A percentile compares a stretch with the other conserved stretches of the same genome.
phyloP scores from a whole-genome alignment of 2,329 filamentous ascomycete species.

The Paracoccidioides lutzii region DNA sequence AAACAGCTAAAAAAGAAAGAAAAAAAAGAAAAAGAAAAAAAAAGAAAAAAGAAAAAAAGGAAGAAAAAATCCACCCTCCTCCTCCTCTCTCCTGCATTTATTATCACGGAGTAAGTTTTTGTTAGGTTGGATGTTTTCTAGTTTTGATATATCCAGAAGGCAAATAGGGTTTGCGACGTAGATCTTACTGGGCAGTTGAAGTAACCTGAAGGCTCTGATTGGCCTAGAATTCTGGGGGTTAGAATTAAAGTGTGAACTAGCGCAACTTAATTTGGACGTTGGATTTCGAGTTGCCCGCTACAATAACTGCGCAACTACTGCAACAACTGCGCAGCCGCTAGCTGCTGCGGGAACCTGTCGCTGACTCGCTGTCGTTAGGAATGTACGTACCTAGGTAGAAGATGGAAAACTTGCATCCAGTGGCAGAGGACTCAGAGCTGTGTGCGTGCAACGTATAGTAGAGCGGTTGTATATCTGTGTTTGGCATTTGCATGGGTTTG shows the following conservation, averaged over 20 bases:
- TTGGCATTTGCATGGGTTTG: constrained; percentile 1
- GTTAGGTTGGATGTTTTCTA: not conserved
- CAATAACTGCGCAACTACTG: too few species aligned
- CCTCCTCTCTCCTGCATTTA: too few species aligned
- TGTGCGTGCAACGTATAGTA: not conserved
- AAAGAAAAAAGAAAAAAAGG: not conserved
- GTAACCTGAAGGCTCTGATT: not conserved
- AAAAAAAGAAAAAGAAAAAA: not conserved
- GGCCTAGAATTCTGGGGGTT: not conserved
- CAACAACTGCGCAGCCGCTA: too few species aligned
- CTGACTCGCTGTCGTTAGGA: not conserved
- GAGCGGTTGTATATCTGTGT: not conserved
- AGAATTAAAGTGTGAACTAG: not conserved
- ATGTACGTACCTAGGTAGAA: too few species aligned
- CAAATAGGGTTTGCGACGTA: not conserved
- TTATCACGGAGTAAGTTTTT: not conserved
- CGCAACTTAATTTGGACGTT: constrained; percentile 4
- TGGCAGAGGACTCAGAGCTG: not conserved
- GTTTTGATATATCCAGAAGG: not conserved
- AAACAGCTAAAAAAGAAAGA: not conserved
- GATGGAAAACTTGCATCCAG: not conserved
- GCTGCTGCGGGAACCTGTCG: not conserved
- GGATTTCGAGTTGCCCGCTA: not conserved
- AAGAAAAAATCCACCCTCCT: not conserved
- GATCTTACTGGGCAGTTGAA: not conserved